Evolutionary conservation across 2,329 filamentous ascomycete species (phyloP).

Genomic region (Aspergillus ochraceus): DNA sequence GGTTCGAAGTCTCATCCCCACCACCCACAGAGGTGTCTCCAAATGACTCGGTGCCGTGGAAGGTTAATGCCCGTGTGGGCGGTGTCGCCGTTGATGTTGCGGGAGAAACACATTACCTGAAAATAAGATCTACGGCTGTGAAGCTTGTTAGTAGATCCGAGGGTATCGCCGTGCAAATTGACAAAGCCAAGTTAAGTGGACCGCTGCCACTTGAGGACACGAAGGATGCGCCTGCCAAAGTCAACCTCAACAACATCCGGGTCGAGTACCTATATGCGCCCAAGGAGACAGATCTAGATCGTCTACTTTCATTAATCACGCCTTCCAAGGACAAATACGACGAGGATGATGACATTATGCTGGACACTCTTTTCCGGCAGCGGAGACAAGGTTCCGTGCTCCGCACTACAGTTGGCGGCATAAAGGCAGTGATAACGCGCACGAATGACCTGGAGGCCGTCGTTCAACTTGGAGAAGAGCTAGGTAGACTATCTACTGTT

Average conservation of each 20-base stretch:
- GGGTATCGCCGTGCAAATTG: conserved; percentile 70
- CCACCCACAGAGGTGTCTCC: conserved; percentile 23
- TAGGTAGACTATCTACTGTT: conserved; percentile 80
- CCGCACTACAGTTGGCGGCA: conserved; percentile 64
- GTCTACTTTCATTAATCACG: conserved; percentile 80
- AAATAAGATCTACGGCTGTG: conserved; percentile 74
- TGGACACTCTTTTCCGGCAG: conserved; percentile 86
- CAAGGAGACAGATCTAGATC: conserved; percentile 76
- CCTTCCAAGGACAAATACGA: conserved; percentile 91
- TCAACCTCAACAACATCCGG: conserved; percentile 65
- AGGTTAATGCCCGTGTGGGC: conserved; percentile 74
- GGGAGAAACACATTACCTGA: conserved; percentile 73
- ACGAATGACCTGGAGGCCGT: conserved; percentile 67
- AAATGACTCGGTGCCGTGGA: conserved; percentile 43
- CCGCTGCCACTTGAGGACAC: conserved; percentile 59
- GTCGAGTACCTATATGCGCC: conserved; percentile 73
- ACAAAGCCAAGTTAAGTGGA: conserved; percentile 71
- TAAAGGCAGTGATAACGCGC: conserved; percentile 64
- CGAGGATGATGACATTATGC: conserved; percentile 87
- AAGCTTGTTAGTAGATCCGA: conserved; percentile 76
- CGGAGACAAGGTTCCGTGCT: conserved; percentile 82
- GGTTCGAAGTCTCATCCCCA: conserved; percentile 52
- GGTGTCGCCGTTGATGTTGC: conserved; percentile 75
- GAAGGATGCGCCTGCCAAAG: conserved; percentile 56
- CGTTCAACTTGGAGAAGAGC: conserved; percentile 71